These are phyloP conservation scores for Calocybe cyanea DNA, from an alignment of 768 basidiomycete genomes.

Conservation along the genomic window DNA sequence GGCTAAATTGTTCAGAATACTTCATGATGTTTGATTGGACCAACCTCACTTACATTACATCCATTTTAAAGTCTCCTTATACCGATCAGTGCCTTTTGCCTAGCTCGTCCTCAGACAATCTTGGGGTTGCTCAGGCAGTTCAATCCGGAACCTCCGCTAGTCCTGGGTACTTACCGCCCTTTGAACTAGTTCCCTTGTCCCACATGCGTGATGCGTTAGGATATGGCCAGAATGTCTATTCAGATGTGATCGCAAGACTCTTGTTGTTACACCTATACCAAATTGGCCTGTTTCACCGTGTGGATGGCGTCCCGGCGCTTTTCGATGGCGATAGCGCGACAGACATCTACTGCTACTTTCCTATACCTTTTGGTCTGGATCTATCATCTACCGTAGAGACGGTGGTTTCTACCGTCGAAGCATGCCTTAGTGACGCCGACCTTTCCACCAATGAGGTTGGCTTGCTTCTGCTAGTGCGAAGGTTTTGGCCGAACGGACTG, in stretches of 20 bases:
- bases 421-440: slow-evolving; percentile 66
- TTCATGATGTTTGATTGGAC: slow-evolving; percentile 68
- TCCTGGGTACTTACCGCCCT: slow-evolving; percentile 37
- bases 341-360: slow-evolving; percentile 51
- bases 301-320: slow-evolving; percentile 32
- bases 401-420: slow-evolving; percentile 67
- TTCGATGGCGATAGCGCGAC: slow-evolving; percentile 33
- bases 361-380: slow-evolving; percentile 69
- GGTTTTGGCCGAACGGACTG: slow-evolving; percentile 73
- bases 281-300: slow-evolving; percentile 55
- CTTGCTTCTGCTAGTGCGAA: slow-evolving; percentile 60
- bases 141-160: slow-evolving; percentile 14
- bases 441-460: slow-evolving; percentile 73
- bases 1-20: slow-evolving; percentile 32
- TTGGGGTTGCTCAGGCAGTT: slow-evolving; percentile 38
- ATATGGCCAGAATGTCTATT: slow-evolving; percentile 52
- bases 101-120: slow-evolving; percentile 36
- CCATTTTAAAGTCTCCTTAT: slow-evolving; percentile 49
- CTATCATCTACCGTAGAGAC: slow-evolving; percentile 69
- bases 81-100: slow-evolving; percentile 17
- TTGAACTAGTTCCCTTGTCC: slow-evolving; percentile 53
- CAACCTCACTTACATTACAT: slow-evolving; percentile 56
- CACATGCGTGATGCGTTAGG: slow-evolving; percentile 61
- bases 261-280: slow-evolving; percentile 59
- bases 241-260: slow-evolving; percentile 47